Evolutionary conservation across 805 yeast genomes (phyloP), one percentile per base, ranked within the genome.

Genomic region (Pichia nakasei): DNA sequence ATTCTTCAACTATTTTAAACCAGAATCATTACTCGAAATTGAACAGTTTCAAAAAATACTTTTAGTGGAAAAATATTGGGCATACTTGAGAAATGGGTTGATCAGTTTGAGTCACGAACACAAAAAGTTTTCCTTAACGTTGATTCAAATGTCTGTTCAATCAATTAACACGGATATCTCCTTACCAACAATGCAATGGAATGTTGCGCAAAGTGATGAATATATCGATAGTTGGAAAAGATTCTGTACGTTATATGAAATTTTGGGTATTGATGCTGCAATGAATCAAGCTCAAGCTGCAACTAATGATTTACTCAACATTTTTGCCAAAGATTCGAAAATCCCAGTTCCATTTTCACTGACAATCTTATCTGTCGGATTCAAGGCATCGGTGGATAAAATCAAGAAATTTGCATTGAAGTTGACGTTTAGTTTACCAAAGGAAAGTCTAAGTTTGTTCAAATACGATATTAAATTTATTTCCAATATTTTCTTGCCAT

Each of bases 211-310:
- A 9, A 48, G 43, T 1, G 62, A 59, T 0, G 44, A 44, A 18
- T 66, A 68, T 35, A 54, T 74, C 18, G 65, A 62, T 6, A 72
- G 78, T 20, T 88, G 96, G 96, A 70, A 75, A 36, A 71, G 85
- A 46, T 88, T 70, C 54, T 68, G 78, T 22, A 85, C 95, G 0
- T 62, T 88, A 13, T 82, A 76, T 53, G 96, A 88, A 55, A 83
- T 88, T 38, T 64, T 85, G 22, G 93, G 87, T 1, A 72, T 88
- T 34, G 96, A 88, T 58, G 78, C 96, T 0, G 84, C 96, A 0
- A 63, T 85, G 53, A 88, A 89, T 53, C 96, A 89, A 60, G 78
- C 89, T 0, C 80, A 80, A 52, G 95, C 86, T 12, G 91, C 93
- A 0, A 61, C 73, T 1, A 63, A 64, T 8, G 95, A 85, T 52